Percentiles rank a stretch among this genome's conserved stretches.
Conservation (phyloP, 805 yeast genomes). For the Dipodascus albidus region DNA sequence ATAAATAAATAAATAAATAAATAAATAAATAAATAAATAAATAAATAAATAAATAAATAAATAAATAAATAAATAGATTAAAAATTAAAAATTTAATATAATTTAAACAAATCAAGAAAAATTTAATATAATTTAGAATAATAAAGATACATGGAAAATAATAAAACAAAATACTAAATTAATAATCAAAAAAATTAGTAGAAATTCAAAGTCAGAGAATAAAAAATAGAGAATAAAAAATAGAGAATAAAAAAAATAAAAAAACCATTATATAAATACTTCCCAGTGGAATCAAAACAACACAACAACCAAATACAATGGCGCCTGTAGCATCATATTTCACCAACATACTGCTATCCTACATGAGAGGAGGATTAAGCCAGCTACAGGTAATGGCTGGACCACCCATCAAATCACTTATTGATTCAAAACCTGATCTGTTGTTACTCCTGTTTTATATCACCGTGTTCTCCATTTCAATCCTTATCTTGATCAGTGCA, state of each 20-base stretch:
- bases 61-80: no score
- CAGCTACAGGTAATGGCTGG: conserved; percentile 3
- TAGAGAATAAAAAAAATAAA: neutral
- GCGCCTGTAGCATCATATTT: neutral
- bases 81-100: no score
- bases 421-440: conserved; percentile 13
- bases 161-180: neutral
- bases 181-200: no score
- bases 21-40: no score
- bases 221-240: no score
- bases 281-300: neutral
- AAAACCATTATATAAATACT: neutral
- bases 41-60: no score
- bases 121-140: no score
- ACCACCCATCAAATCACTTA: conserved; percentile 7
- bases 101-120: no score
- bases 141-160: no score
- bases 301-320: neutral
- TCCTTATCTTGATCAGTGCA: conserved; percentile 16
- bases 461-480: conserved; percentile 16
- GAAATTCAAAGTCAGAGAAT: neutral
- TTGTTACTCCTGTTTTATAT: conserved; percentile 14
- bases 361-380: neutral
- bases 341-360: neutral
- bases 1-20: no score